phyloP scores from a whole-genome alignment of 2,329 filamentous ascomycete species.

The Bipolaris zeicola region DNA sequence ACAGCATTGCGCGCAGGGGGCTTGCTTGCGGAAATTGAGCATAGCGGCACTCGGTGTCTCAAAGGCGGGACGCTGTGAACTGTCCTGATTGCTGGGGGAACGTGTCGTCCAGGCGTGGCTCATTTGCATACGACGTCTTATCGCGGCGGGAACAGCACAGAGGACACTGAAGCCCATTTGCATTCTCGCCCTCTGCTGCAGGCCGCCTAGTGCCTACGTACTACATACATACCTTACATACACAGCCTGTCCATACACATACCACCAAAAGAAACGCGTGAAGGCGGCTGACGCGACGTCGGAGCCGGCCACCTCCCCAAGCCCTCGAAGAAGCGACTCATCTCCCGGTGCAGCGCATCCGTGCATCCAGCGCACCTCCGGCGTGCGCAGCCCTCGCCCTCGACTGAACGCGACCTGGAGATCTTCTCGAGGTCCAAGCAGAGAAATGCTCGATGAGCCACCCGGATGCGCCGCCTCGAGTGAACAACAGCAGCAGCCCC shows the following conservation, averaged over 20 bases:
- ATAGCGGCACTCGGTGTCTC: conserved; percentile 16
- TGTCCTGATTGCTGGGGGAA: conserved; percentile 2
- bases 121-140: conserved; percentile 1
- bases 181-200: not conserved
- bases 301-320: not conserved
- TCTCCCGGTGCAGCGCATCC: conserved; percentile 17
- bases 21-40: conserved; percentile 15
- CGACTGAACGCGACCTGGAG: conserved; percentile 25
- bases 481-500: conserved; percentile 27
- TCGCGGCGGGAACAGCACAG: not conserved
- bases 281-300: conserved; percentile 9
- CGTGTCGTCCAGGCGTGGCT: not conserved
- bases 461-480: conserved; percentile 25
- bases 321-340: conserved; percentile 16
- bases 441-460: conserved; percentile 36
- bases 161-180: not conserved
- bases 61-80: conserved; percentile 13
- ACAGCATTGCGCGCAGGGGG: conserved; percentile 7
- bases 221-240: not conserved
- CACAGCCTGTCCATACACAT: not conserved
- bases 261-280: conserved; percentile 12
- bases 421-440: conserved; percentile 18
- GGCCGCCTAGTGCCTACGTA: not conserved
- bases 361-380: conserved; percentile 20
- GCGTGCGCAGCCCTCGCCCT: conserved; percentile 22